Evolutionary conservation across 2,329 filamentous ascomycete genomes (phyloP), one percentile per base, ranked within the genome.

Genomic region (Ampelomyces quisqualis): DNA sequence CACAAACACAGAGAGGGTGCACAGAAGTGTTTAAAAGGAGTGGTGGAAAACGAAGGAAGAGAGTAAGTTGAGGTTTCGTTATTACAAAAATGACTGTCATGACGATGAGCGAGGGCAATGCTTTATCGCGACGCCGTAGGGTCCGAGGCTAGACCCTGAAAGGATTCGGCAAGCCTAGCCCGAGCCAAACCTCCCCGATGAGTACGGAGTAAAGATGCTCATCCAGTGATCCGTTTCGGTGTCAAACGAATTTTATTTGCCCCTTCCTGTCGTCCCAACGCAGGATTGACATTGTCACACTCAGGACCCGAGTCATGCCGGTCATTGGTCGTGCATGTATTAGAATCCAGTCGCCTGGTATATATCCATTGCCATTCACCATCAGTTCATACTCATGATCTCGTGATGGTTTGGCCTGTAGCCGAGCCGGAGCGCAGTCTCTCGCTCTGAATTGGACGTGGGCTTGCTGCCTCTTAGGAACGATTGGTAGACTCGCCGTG

Each of bases 61-160:
- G 27, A 23, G 5, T 14, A 15, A 13, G 15, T 14, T 19, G 28
- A 3, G 8, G 11, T 14, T 20, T 20, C 18, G 21, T 26, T 21
- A 23, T 15, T 38, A 7, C 13, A 26, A 31, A 22, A 14, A 26
- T 26, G 27, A 23, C 8, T 11, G 26, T 31, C 26, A 22, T 31
- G 36, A 11, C 33, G 26, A 34, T 46, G 42, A 34, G 42, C 20
- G 47, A 47, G 38, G 45, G 34, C 32, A 34, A 42, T 34, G 34
- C 28, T 33, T 24, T 45, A 39, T 37, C 38, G 34, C 38, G 29
- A 18, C 44, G 41, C 37, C 38, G 50, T 47, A 53, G 50, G 50
- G 50, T 41, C 38, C 41, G 7, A 5, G 38, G 35, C 43, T 36
- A 51, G 34, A 30, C 33, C 41, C 29, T 15, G 40, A 34, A 18